Evolutionary conservation across 2,329 filamentous ascomycete species (phyloP).

Genomic region (Cladosporium sp.): DNA sequence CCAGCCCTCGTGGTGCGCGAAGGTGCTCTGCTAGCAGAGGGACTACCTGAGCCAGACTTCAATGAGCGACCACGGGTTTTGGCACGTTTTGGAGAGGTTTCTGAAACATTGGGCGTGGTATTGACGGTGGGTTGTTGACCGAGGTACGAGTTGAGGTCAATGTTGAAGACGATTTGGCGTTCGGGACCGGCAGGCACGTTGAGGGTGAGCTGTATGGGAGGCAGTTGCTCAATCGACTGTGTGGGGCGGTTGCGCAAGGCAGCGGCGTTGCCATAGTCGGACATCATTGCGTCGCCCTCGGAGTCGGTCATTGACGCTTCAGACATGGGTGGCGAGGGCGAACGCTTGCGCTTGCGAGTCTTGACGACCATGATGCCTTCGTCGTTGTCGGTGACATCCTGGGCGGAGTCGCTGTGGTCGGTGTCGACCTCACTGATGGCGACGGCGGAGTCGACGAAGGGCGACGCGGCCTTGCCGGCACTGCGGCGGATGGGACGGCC

Average conservation of each 20-base stretch:
- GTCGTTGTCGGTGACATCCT: slow-evolving; percentile 29
- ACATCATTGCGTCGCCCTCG: slow-evolving; percentile 15
- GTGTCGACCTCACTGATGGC: slow-evolving; percentile 31
- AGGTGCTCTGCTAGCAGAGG: background rate
- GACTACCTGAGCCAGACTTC: background rate
- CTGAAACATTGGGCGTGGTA: background rate
- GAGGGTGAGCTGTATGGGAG: slow-evolving; percentile 37
- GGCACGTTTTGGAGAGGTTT: slow-evolving; percentile 1
- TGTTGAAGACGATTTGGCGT: slow-evolving; percentile 37
- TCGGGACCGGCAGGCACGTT: slow-evolving; percentile 40
- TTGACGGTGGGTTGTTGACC: background rate
- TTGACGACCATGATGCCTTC: slow-evolving; percentile 23
- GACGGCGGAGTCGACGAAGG: slow-evolving; percentile 36
- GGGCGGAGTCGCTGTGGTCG: slow-evolving; percentile 25
- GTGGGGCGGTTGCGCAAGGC: background rate
- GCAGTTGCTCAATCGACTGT: slow-evolving; percentile 13
- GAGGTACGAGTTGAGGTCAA: slow-evolving; percentile 9
- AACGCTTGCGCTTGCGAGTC: slow-evolving; percentile 26
- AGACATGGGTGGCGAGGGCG: slow-evolving; percentile 20
- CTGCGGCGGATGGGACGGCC: slow-evolving; percentile 39
- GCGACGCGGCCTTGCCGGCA: slow-evolving; percentile 31
- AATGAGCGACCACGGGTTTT: background rate
- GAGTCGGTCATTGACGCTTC: slow-evolving; percentile 15
- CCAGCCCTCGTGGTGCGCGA: slow-evolving; percentile 13
- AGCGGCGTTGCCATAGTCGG: slow-evolving; percentile 13